phyloP scores from a whole-genome alignment of 208 protist genomes.

The Trypanosomatidae sp. region DNA sequence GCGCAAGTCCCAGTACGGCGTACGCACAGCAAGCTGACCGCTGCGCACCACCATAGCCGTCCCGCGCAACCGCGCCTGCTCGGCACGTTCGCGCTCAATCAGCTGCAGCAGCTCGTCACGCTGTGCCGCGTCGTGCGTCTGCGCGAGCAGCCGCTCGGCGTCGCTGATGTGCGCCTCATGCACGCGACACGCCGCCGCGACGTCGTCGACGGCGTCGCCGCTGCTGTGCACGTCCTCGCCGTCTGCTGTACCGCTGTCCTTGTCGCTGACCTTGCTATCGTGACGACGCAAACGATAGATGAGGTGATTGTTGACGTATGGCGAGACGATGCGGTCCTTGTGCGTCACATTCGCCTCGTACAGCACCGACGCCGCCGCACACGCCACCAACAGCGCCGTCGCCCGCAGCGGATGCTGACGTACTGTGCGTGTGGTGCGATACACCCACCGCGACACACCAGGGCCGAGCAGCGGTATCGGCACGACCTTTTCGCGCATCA shows the following conservation, averaged over 20 bases:
- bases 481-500: constrained; percentile 75
- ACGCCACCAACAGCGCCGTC: constrained; percentile 20
- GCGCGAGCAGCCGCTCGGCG: constrained; percentile 25
- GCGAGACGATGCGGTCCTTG: constrained; percentile 60
- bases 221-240: background rate
- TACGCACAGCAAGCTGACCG: constrained; percentile 61
- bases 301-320: constrained; percentile 76
- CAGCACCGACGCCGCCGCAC: constrained; percentile 29
- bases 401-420: constrained; percentile 44
- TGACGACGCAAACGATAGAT: constrained; percentile 47
- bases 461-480: constrained; percentile 69
- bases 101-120: constrained; percentile 32
- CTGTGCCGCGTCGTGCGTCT: constrained; percentile 29
- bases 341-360: constrained; percentile 77
- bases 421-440: constrained; percentile 59
- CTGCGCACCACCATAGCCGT: constrained; percentile 66
- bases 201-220: background rate
- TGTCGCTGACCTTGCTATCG: constrained; percentile 1
- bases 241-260: background rate
- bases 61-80: constrained; percentile 29
- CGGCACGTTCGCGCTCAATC: constrained; percentile 38
- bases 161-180: constrained; percentile 3
- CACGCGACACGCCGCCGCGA: background rate
- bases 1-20: constrained; percentile 73
- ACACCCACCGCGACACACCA: constrained; percentile 70